These are phyloP conservation scores for Bipolaris sorokiniana DNA, from an alignment of 2,329 filamentous ascomycete species.

Conservation along the genomic window DNA sequence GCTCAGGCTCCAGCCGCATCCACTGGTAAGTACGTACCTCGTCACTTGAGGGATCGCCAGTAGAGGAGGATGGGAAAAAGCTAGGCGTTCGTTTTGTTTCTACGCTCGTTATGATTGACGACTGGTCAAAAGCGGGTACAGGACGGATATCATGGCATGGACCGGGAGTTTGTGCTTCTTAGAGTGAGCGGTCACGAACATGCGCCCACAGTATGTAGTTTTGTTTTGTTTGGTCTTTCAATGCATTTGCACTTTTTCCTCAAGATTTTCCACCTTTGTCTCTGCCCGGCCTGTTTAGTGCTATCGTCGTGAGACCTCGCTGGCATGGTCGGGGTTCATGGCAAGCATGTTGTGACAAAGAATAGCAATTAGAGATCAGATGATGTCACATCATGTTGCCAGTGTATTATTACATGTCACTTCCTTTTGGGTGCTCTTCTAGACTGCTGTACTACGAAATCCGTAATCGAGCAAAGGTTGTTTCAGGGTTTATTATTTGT, in stretches of 20 bases:
- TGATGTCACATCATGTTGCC: not conserved
- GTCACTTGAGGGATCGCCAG: slow-evolving; percentile 39
- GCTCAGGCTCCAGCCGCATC: slow-evolving; percentile 29
- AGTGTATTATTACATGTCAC: no score
- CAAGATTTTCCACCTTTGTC: not conserved
- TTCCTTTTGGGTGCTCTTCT: not conserved
- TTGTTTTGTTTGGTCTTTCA: slow-evolving; percentile 3
- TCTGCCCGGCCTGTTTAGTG: no score
- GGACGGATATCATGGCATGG: slow-evolving; percentile 16
- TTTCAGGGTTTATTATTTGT: not conserved
- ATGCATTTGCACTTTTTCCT: slow-evolving; percentile 8
- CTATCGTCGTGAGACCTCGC: not conserved
- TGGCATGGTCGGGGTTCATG: not conserved
- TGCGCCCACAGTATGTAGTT: slow-evolving; percentile 13
- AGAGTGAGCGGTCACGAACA: slow-evolving; percentile 17
- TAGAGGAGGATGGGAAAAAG: slow-evolving; percentile 9
- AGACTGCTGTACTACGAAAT: not conserved
- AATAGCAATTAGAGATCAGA: not conserved
- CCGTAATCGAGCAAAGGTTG: not conserved
- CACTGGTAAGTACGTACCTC: slow-evolving; percentile 51
- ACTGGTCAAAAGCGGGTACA: slow-evolving; percentile 12
- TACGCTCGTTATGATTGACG: slow-evolving; percentile 13
- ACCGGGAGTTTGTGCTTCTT: slow-evolving; percentile 15
- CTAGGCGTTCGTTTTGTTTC: slow-evolving; percentile 13
- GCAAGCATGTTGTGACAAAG: not conserved